phyloP scores from a whole-genome alignment of 495 filamentous ascomycete genomes.

The Neurospora sp. region DNA sequence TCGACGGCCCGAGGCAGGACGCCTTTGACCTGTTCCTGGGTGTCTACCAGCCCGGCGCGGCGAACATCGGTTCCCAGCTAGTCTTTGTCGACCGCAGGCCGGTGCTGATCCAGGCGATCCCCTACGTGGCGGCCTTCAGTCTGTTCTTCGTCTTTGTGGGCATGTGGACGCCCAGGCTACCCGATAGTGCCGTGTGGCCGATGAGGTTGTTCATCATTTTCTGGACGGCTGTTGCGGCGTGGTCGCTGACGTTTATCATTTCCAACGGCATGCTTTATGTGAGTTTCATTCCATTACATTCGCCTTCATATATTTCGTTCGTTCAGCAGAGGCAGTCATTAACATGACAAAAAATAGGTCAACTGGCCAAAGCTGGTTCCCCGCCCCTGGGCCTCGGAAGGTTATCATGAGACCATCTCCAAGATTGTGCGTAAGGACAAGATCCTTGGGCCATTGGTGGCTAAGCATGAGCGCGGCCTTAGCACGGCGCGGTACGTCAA shows the following conservation, averaged over 20 bases:
- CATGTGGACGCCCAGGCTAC: constrained; percentile 54
- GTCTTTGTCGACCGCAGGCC: constrained; percentile 84
- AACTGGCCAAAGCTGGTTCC: constrained; percentile 96
- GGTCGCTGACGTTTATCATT: constrained; percentile 63
- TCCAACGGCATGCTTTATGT: constrained; percentile 86
- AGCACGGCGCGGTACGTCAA: constrained; percentile 70
- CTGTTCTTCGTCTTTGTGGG: constrained; percentile 79
- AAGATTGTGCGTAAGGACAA: constrained; percentile 60
- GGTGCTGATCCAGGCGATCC: constrained; percentile 74
- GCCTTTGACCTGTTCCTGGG: constrained; percentile 92
- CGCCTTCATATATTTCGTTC: not conserved
- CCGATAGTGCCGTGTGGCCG: constrained; percentile 63
- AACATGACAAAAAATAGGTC: constrained; percentile 46
- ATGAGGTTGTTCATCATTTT: constrained; percentile 67
- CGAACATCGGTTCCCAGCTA: constrained; percentile 50
- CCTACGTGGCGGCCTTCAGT: constrained; percentile 81
- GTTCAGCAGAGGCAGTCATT: not conserved
- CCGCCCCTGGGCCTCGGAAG: constrained; percentile 71
- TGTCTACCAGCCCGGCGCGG: constrained; percentile 60
- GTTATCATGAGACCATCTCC: constrained; percentile 75
- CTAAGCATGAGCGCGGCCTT: constrained; percentile 62
- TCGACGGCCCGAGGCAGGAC: constrained; percentile 87
- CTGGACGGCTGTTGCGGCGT: constrained; percentile 58
- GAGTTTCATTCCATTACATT: constrained; percentile 30
- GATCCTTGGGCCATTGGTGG: constrained; percentile 62